Percentiles rank a stretch among this genome's conserved stretches.
Conservation (phyloP, 306 rosid genomes). For the Abrus pulchellus region DNA sequence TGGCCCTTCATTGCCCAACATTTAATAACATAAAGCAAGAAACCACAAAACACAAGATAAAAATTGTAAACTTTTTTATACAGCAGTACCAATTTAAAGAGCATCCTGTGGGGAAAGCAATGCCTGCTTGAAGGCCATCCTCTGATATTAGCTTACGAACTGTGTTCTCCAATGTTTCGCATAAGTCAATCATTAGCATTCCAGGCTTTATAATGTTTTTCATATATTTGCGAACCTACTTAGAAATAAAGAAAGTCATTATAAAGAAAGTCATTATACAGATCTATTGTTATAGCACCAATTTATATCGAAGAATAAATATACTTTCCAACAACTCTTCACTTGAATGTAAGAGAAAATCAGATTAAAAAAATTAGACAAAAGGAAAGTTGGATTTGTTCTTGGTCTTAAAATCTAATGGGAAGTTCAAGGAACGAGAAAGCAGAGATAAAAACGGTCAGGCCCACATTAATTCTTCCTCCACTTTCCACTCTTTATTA, state of each 20-base stretch:
- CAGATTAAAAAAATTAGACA: conserved; percentile 20
- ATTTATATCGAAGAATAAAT: conserved; percentile 5
- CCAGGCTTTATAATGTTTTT: conserved; percentile 89
- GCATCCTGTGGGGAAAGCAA: conserved; percentile 99
- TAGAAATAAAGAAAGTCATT: conserved; percentile 44
- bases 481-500: conserved; percentile 36
- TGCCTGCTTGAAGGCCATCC: conserved; percentile 96
- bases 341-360: conserved; percentile 22
- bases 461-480: conserved; percentile 11
- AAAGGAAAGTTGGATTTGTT: neutral
- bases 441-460: neutral
- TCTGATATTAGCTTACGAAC: conserved; percentile 89
- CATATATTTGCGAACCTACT: conserved; percentile 88
- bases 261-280: neutral
- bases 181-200: conserved; percentile 91
- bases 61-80: conserved; percentile 9
- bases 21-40: neutral
- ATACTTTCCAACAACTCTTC: neutral
- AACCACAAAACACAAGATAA: conserved; percentile 16
- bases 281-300: neutral
- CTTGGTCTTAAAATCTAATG: neutral
- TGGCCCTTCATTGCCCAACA: neutral
- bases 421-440: neutral
- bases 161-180: conserved; percentile 94
- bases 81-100: conserved; percentile 84